phyloP scores from a whole-genome alignment of 345 rosid species.

The Geranium brycei region DNA sequence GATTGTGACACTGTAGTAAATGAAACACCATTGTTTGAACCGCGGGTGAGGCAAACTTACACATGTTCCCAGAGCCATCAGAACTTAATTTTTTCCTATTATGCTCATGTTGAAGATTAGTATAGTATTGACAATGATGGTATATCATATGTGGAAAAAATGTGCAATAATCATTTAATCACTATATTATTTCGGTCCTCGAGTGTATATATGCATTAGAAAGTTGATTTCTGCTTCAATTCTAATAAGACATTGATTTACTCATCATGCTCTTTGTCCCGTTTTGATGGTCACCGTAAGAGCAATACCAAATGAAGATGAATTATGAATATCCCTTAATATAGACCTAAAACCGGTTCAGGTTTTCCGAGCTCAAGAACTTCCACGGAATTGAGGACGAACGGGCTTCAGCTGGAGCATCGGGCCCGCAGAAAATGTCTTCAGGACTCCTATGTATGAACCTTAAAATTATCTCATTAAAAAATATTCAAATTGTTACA shows the following conservation, averaged over 20 bases:
- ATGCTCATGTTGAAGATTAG: too few species aligned
- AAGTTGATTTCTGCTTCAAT: too few species aligned
- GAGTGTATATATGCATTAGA: too few species aligned
- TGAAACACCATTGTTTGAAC: too few species aligned
- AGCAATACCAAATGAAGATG: neutral
- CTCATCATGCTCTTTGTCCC: neutral
- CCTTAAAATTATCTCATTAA: conserved; percentile 3
- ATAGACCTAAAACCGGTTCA: conserved; percentile 16
- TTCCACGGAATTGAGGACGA: conserved; percentile 78
- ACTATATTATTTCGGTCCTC: too few species aligned
- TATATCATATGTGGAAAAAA: too few species aligned
- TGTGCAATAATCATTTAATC: too few species aligned
- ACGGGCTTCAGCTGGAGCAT: conserved; percentile 31
- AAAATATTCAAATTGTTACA: neutral
- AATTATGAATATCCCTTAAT: neutral
- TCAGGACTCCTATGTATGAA: conserved; percentile 63
- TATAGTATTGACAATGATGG: too few species aligned
- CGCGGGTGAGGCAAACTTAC: too few species aligned
- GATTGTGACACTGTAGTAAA: neutral
- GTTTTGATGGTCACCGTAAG: neutral
- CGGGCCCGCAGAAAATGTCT: conserved; percentile 71
- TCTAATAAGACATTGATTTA: too few species aligned
- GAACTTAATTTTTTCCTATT: too few species aligned
- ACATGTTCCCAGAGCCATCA: too few species aligned
- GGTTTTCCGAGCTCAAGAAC: conserved; percentile 67